Percentiles rank a stretch among this genome's conserved stretches.
Evolutionary conservation across 305 asterid species (phyloP).

Genomic region (Plantago coronopus): DNA sequence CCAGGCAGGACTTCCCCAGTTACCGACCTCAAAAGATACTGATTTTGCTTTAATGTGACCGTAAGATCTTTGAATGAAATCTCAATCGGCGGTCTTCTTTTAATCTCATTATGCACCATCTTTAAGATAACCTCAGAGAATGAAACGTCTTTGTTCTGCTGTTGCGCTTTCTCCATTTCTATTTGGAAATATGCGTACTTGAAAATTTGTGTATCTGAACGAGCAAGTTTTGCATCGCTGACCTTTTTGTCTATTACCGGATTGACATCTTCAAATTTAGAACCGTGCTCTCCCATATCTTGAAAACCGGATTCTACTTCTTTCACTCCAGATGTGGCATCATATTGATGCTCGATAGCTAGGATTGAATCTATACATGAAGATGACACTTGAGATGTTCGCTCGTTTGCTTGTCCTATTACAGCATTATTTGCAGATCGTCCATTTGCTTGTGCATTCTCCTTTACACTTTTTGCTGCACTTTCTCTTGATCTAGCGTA

Average conservation of each 20-base stretch:
- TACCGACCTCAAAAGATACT: slow-evolving; percentile 62
- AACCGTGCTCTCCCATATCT: slow-evolving; percentile 41
- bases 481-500: slow-evolving; percentile 82
- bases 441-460: too few species aligned
- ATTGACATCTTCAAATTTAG: slow-evolving; percentile 36
- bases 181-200: slow-evolving; percentile 78
- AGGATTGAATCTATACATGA: slow-evolving; percentile 31
- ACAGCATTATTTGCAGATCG: too few species aligned
- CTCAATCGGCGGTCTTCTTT: slow-evolving; percentile 55
- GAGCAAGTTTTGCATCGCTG: slow-evolving; percentile 52
- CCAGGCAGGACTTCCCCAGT: slow-evolving; percentile 71
- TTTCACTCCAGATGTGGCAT: background rate
- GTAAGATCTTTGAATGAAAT: slow-evolving; percentile 64
- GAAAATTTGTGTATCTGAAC: slow-evolving; percentile 65
- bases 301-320: slow-evolving; percentile 7
- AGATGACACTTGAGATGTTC: slow-evolving; percentile 46
- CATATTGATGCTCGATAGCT: background rate
- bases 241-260: slow-evolving; percentile 18
- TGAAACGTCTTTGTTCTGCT: slow-evolving; percentile 54
- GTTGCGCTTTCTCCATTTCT: slow-evolving; percentile 76
- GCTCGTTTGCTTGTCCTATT: slow-evolving; percentile 39
- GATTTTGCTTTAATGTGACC: slow-evolving; percentile 63
- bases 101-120: slow-evolving; percentile 42
- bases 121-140: slow-evolving; percentile 57
- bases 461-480: slow-evolving; percentile 65